Evolutionary conservation across 2,329 filamentous ascomycete species (phyloP).

Genomic region (Beauveria bassiana): DNA sequence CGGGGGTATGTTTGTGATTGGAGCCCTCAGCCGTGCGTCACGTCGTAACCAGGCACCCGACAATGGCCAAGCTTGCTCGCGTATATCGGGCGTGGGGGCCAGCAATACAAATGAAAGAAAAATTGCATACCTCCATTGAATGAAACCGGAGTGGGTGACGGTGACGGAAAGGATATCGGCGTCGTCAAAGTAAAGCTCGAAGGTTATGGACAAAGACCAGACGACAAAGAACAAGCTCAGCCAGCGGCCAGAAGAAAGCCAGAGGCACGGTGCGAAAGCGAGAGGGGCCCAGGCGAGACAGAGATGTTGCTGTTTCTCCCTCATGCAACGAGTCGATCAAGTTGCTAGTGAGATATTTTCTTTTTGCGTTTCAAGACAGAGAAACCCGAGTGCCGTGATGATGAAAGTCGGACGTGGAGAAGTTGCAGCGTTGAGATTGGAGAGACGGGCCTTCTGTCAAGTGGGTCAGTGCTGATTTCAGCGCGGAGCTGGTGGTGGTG

Average conservation of each 20-base stretch:
- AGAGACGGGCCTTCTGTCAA: not conserved
- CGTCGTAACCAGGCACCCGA: not conserved
- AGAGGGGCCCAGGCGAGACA: not conserved
- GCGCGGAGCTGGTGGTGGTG: not conserved
- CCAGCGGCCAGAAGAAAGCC: slow-evolving; percentile 11
- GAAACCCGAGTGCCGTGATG: not conserved
- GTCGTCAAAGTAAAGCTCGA: not conserved
- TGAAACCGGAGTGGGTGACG: not conserved
- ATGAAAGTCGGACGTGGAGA: slow-evolving; percentile 2
- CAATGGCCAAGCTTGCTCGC: not conserved
- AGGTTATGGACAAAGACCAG: slow-evolving; percentile 1
- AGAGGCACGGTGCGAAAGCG: not conserved
- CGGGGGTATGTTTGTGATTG: slow-evolving; percentile 9
- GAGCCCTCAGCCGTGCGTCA: slow-evolving; percentile 7
- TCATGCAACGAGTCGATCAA: not conserved
- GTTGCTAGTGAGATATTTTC: not conserved
- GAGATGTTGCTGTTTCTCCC: not conserved
- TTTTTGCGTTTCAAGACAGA: slow-evolving; percentile 9
- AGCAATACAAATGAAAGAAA: not conserved
- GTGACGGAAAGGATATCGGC: not conserved
- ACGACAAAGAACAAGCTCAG: slow-evolving; percentile 13
- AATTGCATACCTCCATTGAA: slow-evolving; percentile 12
- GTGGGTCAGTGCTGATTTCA: slow-evolving; percentile 3
- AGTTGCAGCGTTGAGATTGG: slow-evolving; percentile 9
- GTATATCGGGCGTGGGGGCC: not conserved